Evolutionary conservation across 1,139 yeast genomes (phyloP).

Genomic region (Suhomyces maxii): DNA sequence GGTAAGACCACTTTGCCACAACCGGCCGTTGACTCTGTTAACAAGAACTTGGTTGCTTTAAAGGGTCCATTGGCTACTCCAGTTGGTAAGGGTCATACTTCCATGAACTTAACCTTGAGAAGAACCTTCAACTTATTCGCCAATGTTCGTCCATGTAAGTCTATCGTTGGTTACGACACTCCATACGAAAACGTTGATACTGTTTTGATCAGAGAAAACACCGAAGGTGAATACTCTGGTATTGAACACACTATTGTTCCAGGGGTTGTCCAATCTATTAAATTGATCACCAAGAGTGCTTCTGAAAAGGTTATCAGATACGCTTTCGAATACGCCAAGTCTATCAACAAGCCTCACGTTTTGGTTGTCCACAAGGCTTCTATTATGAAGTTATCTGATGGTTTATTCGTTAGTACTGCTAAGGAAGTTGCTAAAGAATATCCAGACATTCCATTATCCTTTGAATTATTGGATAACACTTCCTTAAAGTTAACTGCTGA

Average conservation of each 20-base stretch:
- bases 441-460: slow-evolving; percentile 82
- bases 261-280: slow-evolving; percentile 97
- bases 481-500: slow-evolving; percentile 87
- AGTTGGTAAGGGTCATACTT: slow-evolving; percentile 97
- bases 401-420: slow-evolving; percentile 91
- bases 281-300: slow-evolving; percentile 93
- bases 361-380: slow-evolving; percentile 97
- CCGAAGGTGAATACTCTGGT: slow-evolving; percentile 99
- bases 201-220: slow-evolving; percentile 96
- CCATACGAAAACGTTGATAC: slow-evolving; percentile 94
- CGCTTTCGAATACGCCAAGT: slow-evolving; percentile 94
- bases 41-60: slow-evolving; percentile 89
- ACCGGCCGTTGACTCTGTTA: slow-evolving; percentile 88
- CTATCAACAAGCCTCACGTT: slow-evolving; percentile 85
- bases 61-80: slow-evolving; percentile 99
- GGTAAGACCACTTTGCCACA: slow-evolving; percentile 95
- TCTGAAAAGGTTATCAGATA: slow-evolving; percentile 95
- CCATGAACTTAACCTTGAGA: slow-evolving; percentile 94
- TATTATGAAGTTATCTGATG: slow-evolving; percentile 97
- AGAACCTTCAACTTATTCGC: slow-evolving; percentile 96
- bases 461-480: slow-evolving; percentile 93
- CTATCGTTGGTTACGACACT: slow-evolving; percentile 90
- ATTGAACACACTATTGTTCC: slow-evolving; percentile 97
- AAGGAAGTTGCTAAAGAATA: slow-evolving; percentile 85
- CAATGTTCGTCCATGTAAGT: slow-evolving; percentile 95